These are phyloP conservation scores for Sicyos baderoa DNA, from an alignment of 306 rosid genomes.

Conservation along the genomic window DNA sequence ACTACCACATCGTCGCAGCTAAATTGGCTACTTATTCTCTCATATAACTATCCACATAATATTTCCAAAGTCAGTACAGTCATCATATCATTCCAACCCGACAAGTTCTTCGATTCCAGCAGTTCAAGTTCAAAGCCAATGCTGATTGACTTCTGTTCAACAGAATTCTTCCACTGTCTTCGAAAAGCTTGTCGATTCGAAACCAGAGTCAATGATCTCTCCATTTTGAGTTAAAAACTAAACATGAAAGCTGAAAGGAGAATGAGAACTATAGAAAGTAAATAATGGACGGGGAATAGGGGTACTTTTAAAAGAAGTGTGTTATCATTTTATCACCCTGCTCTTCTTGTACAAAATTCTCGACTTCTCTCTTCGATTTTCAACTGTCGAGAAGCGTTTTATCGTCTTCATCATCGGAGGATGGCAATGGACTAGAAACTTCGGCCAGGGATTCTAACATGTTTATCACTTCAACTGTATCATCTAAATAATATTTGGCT, in stretches of 20 bases:
- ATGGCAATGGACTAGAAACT: slow-evolving; percentile 30
- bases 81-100: slow-evolving; percentile 5
- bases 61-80: slow-evolving; percentile 10
- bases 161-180: neutral
- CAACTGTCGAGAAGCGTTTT: slow-evolving; percentile 27
- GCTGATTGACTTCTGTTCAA: neutral
- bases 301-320: neutral
- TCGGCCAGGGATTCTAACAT: slow-evolving; percentile 58
- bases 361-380: slow-evolving; percentile 19
- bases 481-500: slow-evolving; percentile 65
- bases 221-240: neutral
- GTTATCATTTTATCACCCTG: slow-evolving; percentile 4
- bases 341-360: slow-evolving; percentile 11
- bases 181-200: neutral
- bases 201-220: slow-evolving; percentile 1
- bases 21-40: slow-evolving; percentile 17
- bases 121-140: slow-evolving; percentile 9
- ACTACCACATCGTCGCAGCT: slow-evolving; percentile 15
- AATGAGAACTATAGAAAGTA: slow-evolving; percentile 5
- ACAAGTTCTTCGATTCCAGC: slow-evolving; percentile 7
- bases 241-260: slow-evolving; percentile 14
- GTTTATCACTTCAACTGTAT: slow-evolving; percentile 49
- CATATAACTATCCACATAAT: slow-evolving; percentile 19
- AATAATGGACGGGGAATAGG: neutral
- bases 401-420: slow-evolving; percentile 17